These are phyloP conservation scores for Paspalum notatum DNA, from an alignment of 176 grass and related monocot species.

Conservation along the genomic window DNA sequence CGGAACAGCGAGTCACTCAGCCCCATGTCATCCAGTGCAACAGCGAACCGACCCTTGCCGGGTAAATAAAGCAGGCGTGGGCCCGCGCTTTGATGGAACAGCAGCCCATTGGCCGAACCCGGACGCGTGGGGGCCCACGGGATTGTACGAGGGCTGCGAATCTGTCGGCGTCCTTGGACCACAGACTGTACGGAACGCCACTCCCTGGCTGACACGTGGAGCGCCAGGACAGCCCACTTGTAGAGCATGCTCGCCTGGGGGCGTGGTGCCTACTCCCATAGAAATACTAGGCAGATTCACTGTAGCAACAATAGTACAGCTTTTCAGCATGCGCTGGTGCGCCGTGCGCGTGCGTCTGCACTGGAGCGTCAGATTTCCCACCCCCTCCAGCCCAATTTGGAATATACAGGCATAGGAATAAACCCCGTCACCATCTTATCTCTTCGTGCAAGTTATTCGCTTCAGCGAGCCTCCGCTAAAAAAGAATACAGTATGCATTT, in stretches of 20 bases:
- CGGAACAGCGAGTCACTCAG: too few species aligned
- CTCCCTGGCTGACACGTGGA: neutral
- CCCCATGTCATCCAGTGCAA: neutral
- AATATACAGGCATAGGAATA: too few species aligned
- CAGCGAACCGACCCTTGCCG: neutral
- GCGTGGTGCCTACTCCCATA: neutral
- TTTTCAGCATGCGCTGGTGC: neutral
- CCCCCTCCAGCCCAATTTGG: neutral
- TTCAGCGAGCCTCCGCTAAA: too few species aligned
- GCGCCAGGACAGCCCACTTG: neutral
- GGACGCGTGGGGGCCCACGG: neutral
- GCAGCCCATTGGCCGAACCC: slow-evolving; percentile 9
- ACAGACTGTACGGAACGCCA: slow-evolving; percentile 38
- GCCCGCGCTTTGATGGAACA: neutral
- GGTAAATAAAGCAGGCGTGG: neutral
- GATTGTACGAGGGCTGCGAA: slow-evolving; percentile 56
- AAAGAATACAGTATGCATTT: too few species aligned
- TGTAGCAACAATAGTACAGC: neutral
- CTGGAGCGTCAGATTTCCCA: neutral
- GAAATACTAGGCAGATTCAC: neutral
- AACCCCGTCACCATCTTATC: too few species aligned
- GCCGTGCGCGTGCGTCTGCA: neutral
- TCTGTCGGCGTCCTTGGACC: slow-evolving; percentile 46
- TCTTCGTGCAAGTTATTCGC: too few species aligned
- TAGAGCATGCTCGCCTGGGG: neutral